Evolutionary conservation across 768 basidiomycete genomes (phyloP).

Genomic region (Xanthoconium stramineum): DNA sequence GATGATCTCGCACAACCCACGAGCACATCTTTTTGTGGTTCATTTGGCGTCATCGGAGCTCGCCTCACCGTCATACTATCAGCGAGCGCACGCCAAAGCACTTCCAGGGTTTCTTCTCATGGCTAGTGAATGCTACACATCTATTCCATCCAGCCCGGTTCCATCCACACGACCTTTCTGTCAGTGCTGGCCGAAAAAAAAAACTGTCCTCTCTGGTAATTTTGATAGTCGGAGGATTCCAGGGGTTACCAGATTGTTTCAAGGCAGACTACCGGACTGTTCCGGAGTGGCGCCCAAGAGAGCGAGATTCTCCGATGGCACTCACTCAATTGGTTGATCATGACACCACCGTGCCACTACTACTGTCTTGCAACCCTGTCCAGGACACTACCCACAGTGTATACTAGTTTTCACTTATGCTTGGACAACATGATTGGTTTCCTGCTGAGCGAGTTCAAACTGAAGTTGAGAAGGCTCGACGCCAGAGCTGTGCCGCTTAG

Average conservation of each 20-base stretch:
- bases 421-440: not conserved
- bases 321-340: not conserved
- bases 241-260: too few species aligned
- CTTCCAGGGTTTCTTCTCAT: constrained; percentile 22
- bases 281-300: too few species aligned
- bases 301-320: too few species aligned
- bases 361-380: not conserved
- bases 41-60: constrained; percentile 23
- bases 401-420: not conserved
- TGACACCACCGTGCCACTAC: not conserved
- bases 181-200: not conserved
- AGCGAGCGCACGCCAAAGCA: constrained; percentile 16
- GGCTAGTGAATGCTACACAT: constrained; percentile 7
- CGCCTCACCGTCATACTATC: constrained; percentile 23
- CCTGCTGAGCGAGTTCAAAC: too few species aligned
- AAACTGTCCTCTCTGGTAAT: not conserved
- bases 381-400: not conserved
- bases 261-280: too few species aligned
- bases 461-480: too few species aligned
- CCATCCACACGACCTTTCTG: not conserved
- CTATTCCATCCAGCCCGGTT: not conserved
- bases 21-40: constrained; percentile 24
- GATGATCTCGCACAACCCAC: constrained; percentile 9
- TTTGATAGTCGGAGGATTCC: not conserved
- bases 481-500: constrained; percentile 10